Evolutionary conservation across 192 early-diverging fungal species (phyloP).

Genomic region (Gonapodya sp.): DNA sequence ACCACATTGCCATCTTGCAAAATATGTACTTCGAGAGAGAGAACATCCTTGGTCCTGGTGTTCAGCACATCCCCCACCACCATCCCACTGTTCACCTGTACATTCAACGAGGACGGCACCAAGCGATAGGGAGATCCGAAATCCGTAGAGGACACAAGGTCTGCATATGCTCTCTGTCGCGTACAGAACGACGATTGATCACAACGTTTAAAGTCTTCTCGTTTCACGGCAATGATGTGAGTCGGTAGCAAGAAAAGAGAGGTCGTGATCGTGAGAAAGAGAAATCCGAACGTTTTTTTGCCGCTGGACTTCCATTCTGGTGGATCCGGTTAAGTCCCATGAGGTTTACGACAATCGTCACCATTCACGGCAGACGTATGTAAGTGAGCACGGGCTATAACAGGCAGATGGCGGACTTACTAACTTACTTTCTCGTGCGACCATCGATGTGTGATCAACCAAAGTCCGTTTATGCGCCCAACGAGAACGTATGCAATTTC

Average conservation of each 20-base stretch:
- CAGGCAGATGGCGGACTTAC: background rate
- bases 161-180: slow-evolving; percentile 79
- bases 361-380: too few relatives aligned
- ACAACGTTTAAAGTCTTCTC: slow-evolving; percentile 83
- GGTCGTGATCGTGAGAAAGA: background rate
- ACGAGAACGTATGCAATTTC: too few relatives aligned
- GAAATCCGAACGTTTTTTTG: too few relatives aligned
- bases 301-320: too few relatives aligned
- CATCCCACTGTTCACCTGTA: slow-evolving; percentile 32
- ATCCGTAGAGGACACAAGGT: slow-evolving; percentile 29
- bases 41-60: slow-evolving; percentile 21
- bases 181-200: slow-evolving; percentile 76
- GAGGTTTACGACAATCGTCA: too few relatives aligned
- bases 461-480: too few relatives aligned
- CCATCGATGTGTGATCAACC: background rate
- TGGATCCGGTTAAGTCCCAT: too few relatives aligned
- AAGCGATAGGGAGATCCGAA: slow-evolving; percentile 51
- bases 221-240: slow-evolving; percentile 2
- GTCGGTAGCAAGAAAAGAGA: background rate
- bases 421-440: background rate
- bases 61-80: slow-evolving; percentile 51
- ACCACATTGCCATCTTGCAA: slow-evolving; percentile 30
- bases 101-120: slow-evolving; percentile 40
- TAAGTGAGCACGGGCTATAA: too few relatives aligned
- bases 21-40: slow-evolving; percentile 40